Evolutionary conservation across 2,329 filamentous ascomycete genomes (phyloP), one percentile per base, ranked within the genome.

Genomic region (Fusarium tricinctum): DNA sequence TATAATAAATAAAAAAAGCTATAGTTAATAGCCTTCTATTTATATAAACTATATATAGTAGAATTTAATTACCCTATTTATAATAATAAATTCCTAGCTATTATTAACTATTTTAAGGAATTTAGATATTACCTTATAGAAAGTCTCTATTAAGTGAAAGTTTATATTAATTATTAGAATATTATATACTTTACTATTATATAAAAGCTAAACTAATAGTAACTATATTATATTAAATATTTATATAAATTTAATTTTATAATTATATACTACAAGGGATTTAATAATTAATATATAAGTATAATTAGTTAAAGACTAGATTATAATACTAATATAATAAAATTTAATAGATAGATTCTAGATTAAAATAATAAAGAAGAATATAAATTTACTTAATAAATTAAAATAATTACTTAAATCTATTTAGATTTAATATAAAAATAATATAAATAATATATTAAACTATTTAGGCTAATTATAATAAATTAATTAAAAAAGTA

Each of bases 291-390:
- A n/a, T n/a, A n/a, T n/a, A n/a, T n/a, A n/a, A n/a, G n/a, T n/a
- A n/a, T n/a, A n/a, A n/a, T n/a, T n/a, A n/a, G n/a, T n/a, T n/a
- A n/a, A n/a, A n/a, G n/a, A n/a, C n/a, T n/a, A n/a, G n/a, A n/a
- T n/a, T n/a, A n/a, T n/a, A n/a, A n/a, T n/a, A n/a, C n/a, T n/a
- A 10, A 17, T 8, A 19, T 17, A 10, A 19, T 2, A 0, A 45
- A 45, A 14, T 10, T 13, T 5, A 30, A 17, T 6, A 35, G 23
- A 19, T 17, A 50, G 22, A 5, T 38, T 3, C n/a, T 45, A 13
- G 15, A 45, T 19, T 5, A 4, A 1, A 53, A 45, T 10, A 2
- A 19, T 1, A 45, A 45, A 3, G 23, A 23, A 30, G 15, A 45
- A 10, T 45, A 45, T 17, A 0, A 5, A 19, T 30, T 45, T 9